Base-by-base conservation (phyloP, 352 stramenopile genomes). In the Globisporangium spinosum region DNA sequence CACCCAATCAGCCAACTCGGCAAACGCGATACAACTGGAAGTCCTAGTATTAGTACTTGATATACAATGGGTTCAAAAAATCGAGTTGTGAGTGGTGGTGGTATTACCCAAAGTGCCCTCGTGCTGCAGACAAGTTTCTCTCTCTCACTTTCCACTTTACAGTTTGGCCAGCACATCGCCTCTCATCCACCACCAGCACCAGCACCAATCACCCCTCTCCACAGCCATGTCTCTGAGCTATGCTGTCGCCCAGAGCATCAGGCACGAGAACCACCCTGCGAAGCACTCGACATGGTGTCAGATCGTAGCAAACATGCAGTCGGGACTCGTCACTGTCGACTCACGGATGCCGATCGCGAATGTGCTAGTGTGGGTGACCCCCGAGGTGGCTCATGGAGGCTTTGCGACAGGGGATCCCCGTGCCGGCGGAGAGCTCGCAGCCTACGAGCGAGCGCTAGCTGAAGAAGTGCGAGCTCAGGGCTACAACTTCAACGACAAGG, bases 151-250 rank as follows among this genome's bases (percentile, higher is more conserved):
- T 54, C 5, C 20, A 54, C 25, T 54, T 54, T 25, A 5, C 45
- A 27, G 17, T n/a, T 22, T 25, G 7, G 6, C 20, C 45, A 54
- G 20, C 45, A 25, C 45, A 25, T 3, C 43, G 2, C 1, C 32
- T 10, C 32, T 10, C 32, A 35, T 35, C 32, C 32, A 25, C 45
- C 20, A 10, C 20, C 34, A 27, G 3, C 27, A 23, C 17, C 20
- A 54, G 5, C 6, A 6, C 17, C 45, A 23, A 23, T 3, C 34
- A 2, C 10, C 34, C 34, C 43, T 23, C 13, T 23, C 45, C 45
- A 13, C 17, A 25, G 6, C 40, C 40, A 58, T 74, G 69, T 74
- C 69, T 17, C 57, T 74, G 64, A 23, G n/a, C 20, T 74, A 68
- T 45, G 69, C 64, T 9, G 1, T 53, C 17, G 23, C 13, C 5